These are phyloP conservation scores for Lipomyces orientalis DNA, from an alignment of 805 yeast genomes.

Conservation along the genomic window DNA sequence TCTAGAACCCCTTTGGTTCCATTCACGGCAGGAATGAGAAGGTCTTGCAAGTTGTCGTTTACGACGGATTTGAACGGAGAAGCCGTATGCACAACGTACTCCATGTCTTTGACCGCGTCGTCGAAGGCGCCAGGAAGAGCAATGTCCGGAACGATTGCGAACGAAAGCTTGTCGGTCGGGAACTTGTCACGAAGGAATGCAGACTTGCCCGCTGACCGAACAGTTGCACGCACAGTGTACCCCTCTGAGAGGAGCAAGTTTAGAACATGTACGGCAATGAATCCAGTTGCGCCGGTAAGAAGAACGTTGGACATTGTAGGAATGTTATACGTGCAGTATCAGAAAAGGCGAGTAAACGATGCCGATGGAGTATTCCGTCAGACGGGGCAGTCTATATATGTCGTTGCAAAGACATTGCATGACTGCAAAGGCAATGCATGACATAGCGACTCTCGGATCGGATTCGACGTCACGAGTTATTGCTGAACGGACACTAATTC, in stretches of 20 bases:
- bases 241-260: constrained; percentile 49
- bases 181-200: constrained; percentile 44
- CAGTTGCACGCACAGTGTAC: constrained; percentile 54
- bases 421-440: too few species aligned
- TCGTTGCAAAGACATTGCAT: too few species aligned
- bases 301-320: constrained; percentile 43
- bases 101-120: constrained; percentile 41
- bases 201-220: constrained; percentile 51
- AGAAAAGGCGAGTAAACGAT: too few species aligned
- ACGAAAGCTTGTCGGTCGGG: constrained; percentile 49
- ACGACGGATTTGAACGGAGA: constrained; percentile 45
- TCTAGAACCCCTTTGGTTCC: constrained; percentile 61
- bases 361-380: too few species aligned
- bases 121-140: constrained; percentile 46
- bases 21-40: constrained; percentile 55
- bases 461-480: too few species aligned
- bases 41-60: constrained; percentile 48
- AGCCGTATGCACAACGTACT: constrained; percentile 49
- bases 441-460: too few species aligned
- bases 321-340: not conserved
- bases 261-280: constrained; percentile 54
- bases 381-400: too few species aligned
- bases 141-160: constrained; percentile 57
- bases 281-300: constrained; percentile 60
- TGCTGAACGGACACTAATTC: too few species aligned